phyloP scores from a whole-genome alignment of 164 flowering plant species.

The Echeveria elegans region DNA sequence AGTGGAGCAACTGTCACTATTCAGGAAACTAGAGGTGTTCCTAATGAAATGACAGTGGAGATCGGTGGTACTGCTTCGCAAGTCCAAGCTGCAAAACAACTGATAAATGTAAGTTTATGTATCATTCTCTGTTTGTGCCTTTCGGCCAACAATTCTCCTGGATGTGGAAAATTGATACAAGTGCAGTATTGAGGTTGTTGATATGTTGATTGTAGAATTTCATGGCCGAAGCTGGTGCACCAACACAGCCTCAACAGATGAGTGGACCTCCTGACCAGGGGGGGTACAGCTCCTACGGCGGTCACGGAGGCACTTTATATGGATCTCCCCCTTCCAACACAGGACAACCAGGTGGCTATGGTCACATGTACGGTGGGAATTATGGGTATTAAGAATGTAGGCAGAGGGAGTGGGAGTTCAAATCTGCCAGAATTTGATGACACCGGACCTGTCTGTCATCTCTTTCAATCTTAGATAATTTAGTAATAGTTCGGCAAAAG shows the following conservation, averaged over 20 bases:
- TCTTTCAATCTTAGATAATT: too few species aligned
- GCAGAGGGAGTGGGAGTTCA: background rate
- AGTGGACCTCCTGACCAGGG: constrained; percentile 33
- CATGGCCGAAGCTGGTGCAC: constrained; percentile 47
- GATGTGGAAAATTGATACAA: background rate
- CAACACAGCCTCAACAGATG: constrained; percentile 27
- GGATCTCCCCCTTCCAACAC: constrained; percentile 32
- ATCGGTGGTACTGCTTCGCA: constrained; percentile 45
- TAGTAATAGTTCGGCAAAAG: too few species aligned
- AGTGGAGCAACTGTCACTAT: constrained; percentile 90
- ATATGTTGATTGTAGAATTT: constrained; percentile 31
- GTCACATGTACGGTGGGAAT: constrained; percentile 39
- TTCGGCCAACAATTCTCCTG: background rate
- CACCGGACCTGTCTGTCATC: too few species aligned
- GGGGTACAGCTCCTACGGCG: constrained; percentile 33
- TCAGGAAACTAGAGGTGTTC: constrained; percentile 83
- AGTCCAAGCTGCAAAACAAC: constrained; percentile 40
- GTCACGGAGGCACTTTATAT: constrained; percentile 33
- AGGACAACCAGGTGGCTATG: constrained; percentile 33
- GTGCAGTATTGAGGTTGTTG: background rate
- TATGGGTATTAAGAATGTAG: constrained; percentile 28
- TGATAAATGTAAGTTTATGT: constrained; percentile 25
- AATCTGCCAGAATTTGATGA: too few species aligned
- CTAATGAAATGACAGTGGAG: constrained; percentile 55
- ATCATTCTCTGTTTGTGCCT: too few species aligned